Percentiles rank a stretch among this genome's conserved stretches.
Conservation (phyloP, 495 filamentous ascomycete species). For the Tuber borchii region DNA sequence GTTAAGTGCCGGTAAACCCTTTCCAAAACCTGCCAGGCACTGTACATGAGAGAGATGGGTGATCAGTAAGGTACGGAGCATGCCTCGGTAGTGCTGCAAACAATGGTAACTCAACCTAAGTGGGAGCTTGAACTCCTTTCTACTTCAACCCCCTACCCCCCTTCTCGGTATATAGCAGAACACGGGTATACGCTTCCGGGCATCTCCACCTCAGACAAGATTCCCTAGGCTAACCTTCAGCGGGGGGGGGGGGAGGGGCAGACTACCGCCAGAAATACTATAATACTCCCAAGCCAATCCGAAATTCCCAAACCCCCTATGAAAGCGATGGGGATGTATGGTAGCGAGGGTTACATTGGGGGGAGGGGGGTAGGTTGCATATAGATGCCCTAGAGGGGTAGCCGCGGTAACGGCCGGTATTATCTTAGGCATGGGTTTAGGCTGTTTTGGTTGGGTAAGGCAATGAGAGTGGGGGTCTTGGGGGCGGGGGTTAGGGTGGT, state of each 20-base stretch:
- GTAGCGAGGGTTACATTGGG: background rate
- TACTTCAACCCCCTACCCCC: background rate
- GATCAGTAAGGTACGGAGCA: background rate
- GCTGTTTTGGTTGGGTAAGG: background rate
- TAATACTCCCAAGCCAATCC: background rate
- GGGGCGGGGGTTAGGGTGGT: too few relatives aligned
- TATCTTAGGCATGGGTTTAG: background rate
- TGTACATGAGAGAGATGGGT: too few relatives aligned
- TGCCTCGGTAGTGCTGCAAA: too few relatives aligned
- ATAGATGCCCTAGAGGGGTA: too few relatives aligned
- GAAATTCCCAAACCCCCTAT: background rate
- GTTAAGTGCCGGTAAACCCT: background rate
- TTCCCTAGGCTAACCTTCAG: background rate
- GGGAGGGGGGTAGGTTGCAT: background rate
- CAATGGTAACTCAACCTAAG: background rate
- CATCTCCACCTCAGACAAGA: background rate
- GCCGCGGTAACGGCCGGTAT: too few relatives aligned
- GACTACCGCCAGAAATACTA: background rate
- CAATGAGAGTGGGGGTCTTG: background rate
- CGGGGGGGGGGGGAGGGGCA: too few relatives aligned
- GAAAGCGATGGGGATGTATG: too few relatives aligned
- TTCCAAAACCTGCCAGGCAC: background rate
- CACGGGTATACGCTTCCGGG: background rate
- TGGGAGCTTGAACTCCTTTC: background rate
- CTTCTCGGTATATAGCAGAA: background rate